Conservation (phyloP, 2,329 filamentous ascomycete species). For the Penicillium sp. region DNA sequence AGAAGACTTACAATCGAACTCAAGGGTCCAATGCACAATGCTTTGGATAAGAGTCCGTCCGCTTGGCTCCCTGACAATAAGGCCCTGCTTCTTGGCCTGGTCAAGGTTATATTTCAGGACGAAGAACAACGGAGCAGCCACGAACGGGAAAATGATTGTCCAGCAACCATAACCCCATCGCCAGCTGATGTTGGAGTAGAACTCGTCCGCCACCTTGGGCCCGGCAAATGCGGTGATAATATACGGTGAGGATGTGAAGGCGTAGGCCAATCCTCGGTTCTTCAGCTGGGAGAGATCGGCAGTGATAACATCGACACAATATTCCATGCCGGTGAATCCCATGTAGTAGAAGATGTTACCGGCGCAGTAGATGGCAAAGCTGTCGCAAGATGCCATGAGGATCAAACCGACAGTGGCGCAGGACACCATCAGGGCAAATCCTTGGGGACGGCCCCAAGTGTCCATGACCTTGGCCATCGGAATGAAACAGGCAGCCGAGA, state of each 20-base stretch:
- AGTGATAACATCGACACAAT: constrained; percentile 58
- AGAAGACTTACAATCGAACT: constrained; percentile 56
- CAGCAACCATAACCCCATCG: constrained; percentile 64
- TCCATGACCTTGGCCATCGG: constrained; percentile 64
- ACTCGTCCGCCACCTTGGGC: constrained; percentile 52
- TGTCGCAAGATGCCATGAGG: constrained; percentile 58
- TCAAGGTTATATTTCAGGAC: constrained; percentile 56
- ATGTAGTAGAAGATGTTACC: constrained; percentile 38
- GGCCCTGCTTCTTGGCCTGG: constrained; percentile 56
- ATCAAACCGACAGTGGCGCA: constrained; percentile 52
- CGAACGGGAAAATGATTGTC: constrained; percentile 58
- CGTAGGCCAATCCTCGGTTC: constrained; percentile 61
- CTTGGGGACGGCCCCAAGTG: constrained; percentile 61
- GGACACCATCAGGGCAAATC: constrained; percentile 51
- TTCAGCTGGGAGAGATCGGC: constrained; percentile 61
- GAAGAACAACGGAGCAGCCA: constrained; percentile 55
- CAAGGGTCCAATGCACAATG: constrained; percentile 53
- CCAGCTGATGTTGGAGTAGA: constrained; percentile 54
- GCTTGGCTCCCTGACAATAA: constrained; percentile 44
- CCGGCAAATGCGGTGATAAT: constrained; percentile 63
- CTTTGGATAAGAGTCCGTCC: constrained; percentile 48
- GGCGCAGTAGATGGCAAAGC: constrained; percentile 26
- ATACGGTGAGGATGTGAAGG: constrained; percentile 60
- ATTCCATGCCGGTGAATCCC: constrained; percentile 56
- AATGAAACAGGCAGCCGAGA: constrained; percentile 55